phyloP scores from a whole-genome alignment of 2,329 filamentous ascomycete species.

The Fusarium anthophilum region DNA sequence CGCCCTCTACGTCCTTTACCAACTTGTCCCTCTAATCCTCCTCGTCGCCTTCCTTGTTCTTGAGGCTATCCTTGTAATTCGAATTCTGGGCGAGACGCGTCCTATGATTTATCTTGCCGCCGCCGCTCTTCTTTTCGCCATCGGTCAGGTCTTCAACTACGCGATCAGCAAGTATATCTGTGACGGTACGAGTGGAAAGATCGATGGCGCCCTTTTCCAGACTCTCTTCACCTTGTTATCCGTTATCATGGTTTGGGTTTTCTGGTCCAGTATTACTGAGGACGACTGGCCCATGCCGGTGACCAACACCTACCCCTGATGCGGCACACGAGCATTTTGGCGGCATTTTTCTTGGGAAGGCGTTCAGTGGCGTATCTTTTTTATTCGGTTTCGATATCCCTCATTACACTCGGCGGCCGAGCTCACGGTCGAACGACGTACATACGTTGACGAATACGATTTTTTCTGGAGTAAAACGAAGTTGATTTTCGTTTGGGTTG shows the following conservation, averaged over 20 bases:
- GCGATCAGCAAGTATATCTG: conserved; percentile 92
- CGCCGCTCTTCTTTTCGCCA: conserved; percentile 83
- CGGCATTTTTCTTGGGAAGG: conserved; percentile 34
- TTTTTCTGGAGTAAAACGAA: conserved; percentile 34
- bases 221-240: conserved; percentile 90
- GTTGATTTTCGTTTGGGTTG: conserved; percentile 27
- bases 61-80: conserved; percentile 83
- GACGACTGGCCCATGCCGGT: conserved; percentile 87
- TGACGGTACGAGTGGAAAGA: conserved; percentile 80
- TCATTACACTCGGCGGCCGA: conserved; percentile 41
- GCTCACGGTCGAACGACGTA: conserved; percentile 42
- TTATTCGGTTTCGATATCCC: conserved; percentile 43
- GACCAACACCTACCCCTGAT: conserved; percentile 53
- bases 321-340: conserved; percentile 2
- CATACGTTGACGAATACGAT: conserved; percentile 43
- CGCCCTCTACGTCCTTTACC: conserved; percentile 92
- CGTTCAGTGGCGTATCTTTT: conserved; percentile 40
- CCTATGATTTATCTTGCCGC: conserved; percentile 89
- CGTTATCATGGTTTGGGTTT: conserved; percentile 87
- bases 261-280: conserved; percentile 99
- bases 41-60: conserved; percentile 88
- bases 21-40: conserved; percentile 88
- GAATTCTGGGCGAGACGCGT: conserved; percentile 84
- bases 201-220: conserved; percentile 93
- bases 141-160: conserved; percentile 97